Percentiles rank a stretch among this genome's conserved stretches.
phyloP scores from a whole-genome alignment of 257 asterid species.

The Solanum pinnatisectum region DNA sequence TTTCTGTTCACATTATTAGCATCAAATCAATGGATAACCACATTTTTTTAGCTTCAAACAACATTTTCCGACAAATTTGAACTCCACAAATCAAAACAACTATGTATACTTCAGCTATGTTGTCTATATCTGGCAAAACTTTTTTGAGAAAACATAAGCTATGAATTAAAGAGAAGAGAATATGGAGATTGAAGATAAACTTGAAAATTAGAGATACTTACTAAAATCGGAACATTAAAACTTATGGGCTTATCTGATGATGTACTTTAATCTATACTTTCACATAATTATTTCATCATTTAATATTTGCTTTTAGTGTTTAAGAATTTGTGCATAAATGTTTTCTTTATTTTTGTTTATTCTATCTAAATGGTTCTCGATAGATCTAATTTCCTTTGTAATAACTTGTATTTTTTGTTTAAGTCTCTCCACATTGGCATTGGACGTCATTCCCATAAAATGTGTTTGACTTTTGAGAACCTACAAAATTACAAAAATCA shows the following conservation, averaged over 20 bases:
- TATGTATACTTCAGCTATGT: no score
- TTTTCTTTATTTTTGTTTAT: neutral
- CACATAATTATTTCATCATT: neutral
- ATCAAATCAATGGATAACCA: neutral
- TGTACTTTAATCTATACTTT: neutral
- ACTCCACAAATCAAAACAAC: no score
- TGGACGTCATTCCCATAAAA: neutral
- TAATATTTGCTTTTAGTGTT: neutral
- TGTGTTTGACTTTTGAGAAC: neutral
- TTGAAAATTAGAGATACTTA: no score
- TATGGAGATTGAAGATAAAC: no score
- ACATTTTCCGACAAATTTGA: no score
- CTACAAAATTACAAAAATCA: neutral
- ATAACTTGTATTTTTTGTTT: neutral
- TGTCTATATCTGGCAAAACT: no score
- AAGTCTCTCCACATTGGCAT: neutral
- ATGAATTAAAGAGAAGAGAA: no score
- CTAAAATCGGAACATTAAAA: no score
- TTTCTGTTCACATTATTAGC: neutral
- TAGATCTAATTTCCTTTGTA: neutral
- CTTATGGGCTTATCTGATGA: neutral
- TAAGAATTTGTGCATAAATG: neutral
- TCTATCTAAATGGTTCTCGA: neutral
- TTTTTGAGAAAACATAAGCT: no score
- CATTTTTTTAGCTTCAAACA: no score